Base-by-base conservation (phyloP, 768 basidiomycete species). In the Phaeotremella skinneri region DNA sequence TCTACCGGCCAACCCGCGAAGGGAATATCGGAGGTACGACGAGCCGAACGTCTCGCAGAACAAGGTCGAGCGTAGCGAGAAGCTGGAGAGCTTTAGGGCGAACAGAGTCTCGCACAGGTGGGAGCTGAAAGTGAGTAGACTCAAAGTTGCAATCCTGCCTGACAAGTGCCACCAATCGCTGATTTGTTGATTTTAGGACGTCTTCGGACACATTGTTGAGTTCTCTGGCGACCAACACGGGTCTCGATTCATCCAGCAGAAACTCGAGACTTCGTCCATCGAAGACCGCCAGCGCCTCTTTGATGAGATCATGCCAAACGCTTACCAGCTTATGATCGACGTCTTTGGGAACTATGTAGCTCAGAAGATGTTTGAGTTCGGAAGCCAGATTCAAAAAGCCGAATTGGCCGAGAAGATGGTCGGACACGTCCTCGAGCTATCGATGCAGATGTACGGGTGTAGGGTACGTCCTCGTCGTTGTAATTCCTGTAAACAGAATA, bases 291-390 rank as follows among this genome's bases (percentile, higher is more conserved):
- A 88, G 65, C 75, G 80, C 31, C 81, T 94, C 34, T 96, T 91
- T 62, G 85, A 88, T 49, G 94, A 98, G 79, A 89, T 97, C 66
- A 82, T 89, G 21, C 90, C 91, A 23, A 85, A 87, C 69, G 82
- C 85, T 3, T 76, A 91, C 48, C 83, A 85, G 53, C 81, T 97
- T 54, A 87, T 92, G 61, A 87, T 87, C 68, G 91, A 96, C 72
- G 89, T 96, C 45, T 98, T 94, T 73, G 94, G 93, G 56, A 98
- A 98, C 80, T 98, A 96, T 79, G 89, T 90, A 53, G 85, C 94
- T 61, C 94, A 98, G 77, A 94, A 93, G 77, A 74, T 96, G 67
- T 88, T 96, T 67, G 94, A 97, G 76, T 82, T 87, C 67, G 91
- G 93, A 21, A 86, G 85, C 6, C 82, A 83, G 59, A 77, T 80